Base-by-base conservation (phyloP, 31 red algal species). In the Endocladia muricata region DNA sequence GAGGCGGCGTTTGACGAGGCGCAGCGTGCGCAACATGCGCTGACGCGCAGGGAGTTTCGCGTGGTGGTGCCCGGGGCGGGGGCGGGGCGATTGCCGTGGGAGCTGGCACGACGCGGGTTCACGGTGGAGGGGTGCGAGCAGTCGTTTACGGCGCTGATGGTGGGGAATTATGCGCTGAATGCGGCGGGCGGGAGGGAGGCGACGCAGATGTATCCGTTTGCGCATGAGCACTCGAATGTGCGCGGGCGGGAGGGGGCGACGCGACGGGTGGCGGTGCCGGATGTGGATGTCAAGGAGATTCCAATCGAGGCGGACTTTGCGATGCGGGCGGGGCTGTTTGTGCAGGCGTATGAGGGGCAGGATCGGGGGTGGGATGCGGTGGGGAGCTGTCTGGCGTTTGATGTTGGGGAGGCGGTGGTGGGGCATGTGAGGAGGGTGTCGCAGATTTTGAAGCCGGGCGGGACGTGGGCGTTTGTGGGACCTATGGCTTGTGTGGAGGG, bases 11-110 rank as follows among this genome's bases (percentile, higher is more conserved):
- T 75, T 42, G 59, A 81, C 19, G 84, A 88, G 62, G 84, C 84
- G 32, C 41, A 39, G 2, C 63, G 74, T 40, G 68, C 79, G 4
- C 56, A 56, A 29, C 66, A 43, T 2, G 60, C 79, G 22, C 42
- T 85, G 34, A 33, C 65, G 43, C 79, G 88, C 1, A 61, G 66
- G 23, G 37, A 63, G 31, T 93, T 93, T 69, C 89, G 89, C 55
- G 89, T 93, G 69, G 55, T 93, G 19, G 89, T 93, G 19, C 89
- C 89, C 26, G 89, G 82, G 0, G 82, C 89, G 1, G 89, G 79
- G 2, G 82, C 73, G 2, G 89, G 89, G 4, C 82, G 89, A 41
- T 58, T 93, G 17, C 68, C 89, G 37, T 93, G 89, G 89, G 89
- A 93, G 54, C 48, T 93, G 64, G 89, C 75, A 63, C 66, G 64